Evolutionary conservation across 2,329 filamentous ascomycete species (phyloP).

Genomic region (Aspergillus viridinutans): DNA sequence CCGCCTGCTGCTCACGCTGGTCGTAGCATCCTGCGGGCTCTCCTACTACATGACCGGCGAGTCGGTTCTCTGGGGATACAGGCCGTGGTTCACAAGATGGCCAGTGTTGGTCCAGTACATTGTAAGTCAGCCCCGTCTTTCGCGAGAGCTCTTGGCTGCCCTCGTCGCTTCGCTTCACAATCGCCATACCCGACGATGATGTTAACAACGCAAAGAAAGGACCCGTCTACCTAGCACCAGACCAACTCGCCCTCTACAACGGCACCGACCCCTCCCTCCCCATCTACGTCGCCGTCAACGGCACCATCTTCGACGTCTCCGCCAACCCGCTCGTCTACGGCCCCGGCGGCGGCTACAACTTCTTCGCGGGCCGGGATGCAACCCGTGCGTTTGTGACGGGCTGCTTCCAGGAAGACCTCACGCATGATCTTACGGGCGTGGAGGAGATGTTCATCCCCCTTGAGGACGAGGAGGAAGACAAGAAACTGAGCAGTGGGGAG

Average conservation of each 20-base stretch:
- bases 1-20: conserved; percentile 63
- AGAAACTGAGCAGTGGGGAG: conserved; percentile 32
- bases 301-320: conserved; percentile 62
- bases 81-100: conserved; percentile 57
- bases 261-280: conserved; percentile 71
- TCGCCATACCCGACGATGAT: background rate
- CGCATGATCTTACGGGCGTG: conserved; percentile 76
- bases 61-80: conserved; percentile 65
- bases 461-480: conserved; percentile 52
- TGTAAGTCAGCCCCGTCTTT: conserved; percentile 42
- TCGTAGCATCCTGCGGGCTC: conserved; percentile 62
- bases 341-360: conserved; percentile 78
- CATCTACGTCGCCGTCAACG: conserved; percentile 81
- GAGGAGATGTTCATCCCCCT: conserved; percentile 77
- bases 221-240: conserved; percentile 68
- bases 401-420: conserved; percentile 83
- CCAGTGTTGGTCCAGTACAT: conserved; percentile 58
- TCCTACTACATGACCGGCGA: conserved; percentile 76
- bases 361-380: conserved; percentile 83
- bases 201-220: conserved; percentile 35
- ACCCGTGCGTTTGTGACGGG: conserved; percentile 86
- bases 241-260: conserved; percentile 70
- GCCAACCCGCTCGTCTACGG: conserved; percentile 61
- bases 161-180: no score
- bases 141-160: background rate